Conservation (phyloP, 768 basidiomycete species). For the Chiua virens region DNA sequence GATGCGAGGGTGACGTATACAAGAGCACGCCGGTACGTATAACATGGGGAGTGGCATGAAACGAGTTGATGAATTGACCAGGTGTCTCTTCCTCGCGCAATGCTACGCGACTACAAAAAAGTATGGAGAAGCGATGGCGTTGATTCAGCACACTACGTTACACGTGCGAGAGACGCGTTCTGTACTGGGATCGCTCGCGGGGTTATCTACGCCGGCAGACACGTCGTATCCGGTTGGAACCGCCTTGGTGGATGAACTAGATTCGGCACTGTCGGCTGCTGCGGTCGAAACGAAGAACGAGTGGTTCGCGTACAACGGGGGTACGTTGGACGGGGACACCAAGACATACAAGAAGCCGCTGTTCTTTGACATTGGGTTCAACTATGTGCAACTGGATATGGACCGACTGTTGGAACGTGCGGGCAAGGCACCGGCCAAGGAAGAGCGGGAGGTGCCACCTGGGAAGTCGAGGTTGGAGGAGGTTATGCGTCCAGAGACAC, state of each 20-base stretch:
- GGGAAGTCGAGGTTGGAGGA: constrained; percentile 60
- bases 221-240: constrained; percentile 55
- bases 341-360: constrained; percentile 74
- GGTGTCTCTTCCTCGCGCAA: constrained; percentile 75
- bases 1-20: constrained; percentile 76
- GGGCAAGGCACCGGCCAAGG: constrained; percentile 46
- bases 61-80: constrained; percentile 24
- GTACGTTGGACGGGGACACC: constrained; percentile 44
- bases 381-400: constrained; percentile 88
- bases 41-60: not conserved
- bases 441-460: constrained; percentile 21
- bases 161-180: constrained; percentile 73
- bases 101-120: constrained; percentile 70
- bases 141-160: constrained; percentile 70
- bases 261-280: constrained; percentile 47
- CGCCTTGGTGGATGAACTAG: constrained; percentile 50
- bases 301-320: constrained; percentile 81
- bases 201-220: constrained; percentile 39
- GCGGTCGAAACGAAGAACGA: constrained; percentile 59
- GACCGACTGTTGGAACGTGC: constrained; percentile 68
- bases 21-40: constrained; percentile 65
- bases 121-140: constrained; percentile 69
- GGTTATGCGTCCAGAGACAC: constrained; percentile 44
- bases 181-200: constrained; percentile 45
- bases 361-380: constrained; percentile 94